Base-by-base conservation (phyloP, 1,284 basidiomycete species). In the Pseudozyma hubeiensis region DNA sequence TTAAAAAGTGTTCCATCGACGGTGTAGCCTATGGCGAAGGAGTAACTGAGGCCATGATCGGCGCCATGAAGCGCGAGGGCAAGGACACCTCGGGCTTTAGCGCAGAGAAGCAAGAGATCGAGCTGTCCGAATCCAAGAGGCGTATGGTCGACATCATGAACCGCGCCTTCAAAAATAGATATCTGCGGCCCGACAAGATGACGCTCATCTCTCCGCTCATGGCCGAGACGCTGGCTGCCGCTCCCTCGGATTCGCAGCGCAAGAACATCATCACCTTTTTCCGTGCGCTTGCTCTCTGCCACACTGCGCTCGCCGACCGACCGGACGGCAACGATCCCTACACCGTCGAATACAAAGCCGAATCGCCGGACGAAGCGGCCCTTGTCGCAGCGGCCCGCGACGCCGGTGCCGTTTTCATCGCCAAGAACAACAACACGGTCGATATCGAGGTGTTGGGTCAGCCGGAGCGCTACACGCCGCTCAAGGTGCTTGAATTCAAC, bases 301-400 rank as follows among this genome's bases (percentile, higher is more conserved):
- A 98, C 84, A 92, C 91, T 16, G 95, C 97, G 31, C 88, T 97
- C 13, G 88, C 93, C 1, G 85, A 86, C 57, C 76, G 81, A 17
- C 75, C 78, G 13, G 71, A 79, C n/a, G 67, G 70, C 44, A 86
- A 87, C 45, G 86, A 90, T 14, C 92, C 92, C 0, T 90, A 87
- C 84, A 85, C 87, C 5, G 85, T 98, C 71, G 90, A 93, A 60
- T 98, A 97, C 88, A 97, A 98, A 86, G 94, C 95, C 7, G 94
- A 98, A 85, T 93, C 91, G 4, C 93, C 94, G 0, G 95, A 98
- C 82, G 96, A 98, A 84, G 93, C 94, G 10, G 95, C 96, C 4
- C 88, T 98, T 19, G 95, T 98, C 4, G 90, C 89, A 40, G 94
- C 92, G 10, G 94, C 96, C 9, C 88, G 95, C 43, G 96, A 97